Evolutionary conservation across 164 flowering plant species (phyloP).

Genomic region (Piper longum): DNA sequence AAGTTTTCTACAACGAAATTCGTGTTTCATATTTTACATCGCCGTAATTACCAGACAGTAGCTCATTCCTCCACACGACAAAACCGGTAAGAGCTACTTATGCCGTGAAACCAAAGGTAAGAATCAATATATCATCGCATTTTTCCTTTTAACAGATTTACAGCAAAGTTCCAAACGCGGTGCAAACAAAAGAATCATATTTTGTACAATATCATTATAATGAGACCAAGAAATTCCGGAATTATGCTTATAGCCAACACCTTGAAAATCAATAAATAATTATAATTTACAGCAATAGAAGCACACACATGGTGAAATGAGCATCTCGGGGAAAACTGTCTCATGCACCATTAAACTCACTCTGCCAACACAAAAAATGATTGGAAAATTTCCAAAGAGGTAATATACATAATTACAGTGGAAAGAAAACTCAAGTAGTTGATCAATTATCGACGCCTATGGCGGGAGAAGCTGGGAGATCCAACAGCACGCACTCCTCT

Average conservation of each 20-base stretch:
- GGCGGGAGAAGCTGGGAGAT: slow-evolving; percentile 55
- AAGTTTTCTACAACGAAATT: too few species aligned
- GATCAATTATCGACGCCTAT: slow-evolving; percentile 41
- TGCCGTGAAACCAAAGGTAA: too few species aligned
- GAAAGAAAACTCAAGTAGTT: background rate
- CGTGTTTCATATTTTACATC: too few species aligned
- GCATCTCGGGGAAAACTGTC: background rate
- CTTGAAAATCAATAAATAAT: background rate
- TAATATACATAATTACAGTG: slow-evolving; percentile 5
- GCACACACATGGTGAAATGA: background rate
- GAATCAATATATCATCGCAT: too few species aligned
- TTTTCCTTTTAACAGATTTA: too few species aligned
- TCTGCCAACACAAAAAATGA: slow-evolving; percentile 2
- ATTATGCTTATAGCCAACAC: background rate
- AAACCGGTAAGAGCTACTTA: too few species aligned
- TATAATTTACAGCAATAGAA: background rate
- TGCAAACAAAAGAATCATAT: too few species aligned
- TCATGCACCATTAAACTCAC: slow-evolving; percentile 1
- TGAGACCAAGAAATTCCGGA: background rate
- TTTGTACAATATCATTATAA: too few species aligned
- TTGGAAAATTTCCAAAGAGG: slow-evolving; percentile 3
- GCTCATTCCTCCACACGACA: too few species aligned
- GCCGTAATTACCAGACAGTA: too few species aligned
- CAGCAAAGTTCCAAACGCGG: too few species aligned
- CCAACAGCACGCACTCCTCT: slow-evolving; percentile 33